Conservation (phyloP, 164 flowering plant genomes). For the Tinospora cordifolia region DNA sequence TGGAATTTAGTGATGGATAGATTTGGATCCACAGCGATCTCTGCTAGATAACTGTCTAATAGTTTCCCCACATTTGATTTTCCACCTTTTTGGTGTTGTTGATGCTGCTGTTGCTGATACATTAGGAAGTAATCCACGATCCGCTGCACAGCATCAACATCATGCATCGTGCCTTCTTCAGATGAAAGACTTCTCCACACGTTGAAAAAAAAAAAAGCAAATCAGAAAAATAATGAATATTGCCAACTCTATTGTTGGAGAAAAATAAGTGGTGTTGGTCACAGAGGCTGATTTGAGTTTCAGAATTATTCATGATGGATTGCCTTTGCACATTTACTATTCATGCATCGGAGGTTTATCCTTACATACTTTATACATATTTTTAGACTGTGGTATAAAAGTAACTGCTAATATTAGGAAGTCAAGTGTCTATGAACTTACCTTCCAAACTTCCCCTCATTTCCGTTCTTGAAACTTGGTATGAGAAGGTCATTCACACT, state of each 20-base stretch:
- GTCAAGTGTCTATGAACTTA: not conserved
- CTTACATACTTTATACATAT: too few relatives aligned
- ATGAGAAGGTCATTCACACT: conserved; percentile 58
- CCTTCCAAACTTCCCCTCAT: conserved; percentile 23
- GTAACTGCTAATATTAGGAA: too few relatives aligned
- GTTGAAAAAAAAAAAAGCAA: not conserved
- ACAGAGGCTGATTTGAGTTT: too few relatives aligned
- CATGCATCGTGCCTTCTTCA: conserved; percentile 45
- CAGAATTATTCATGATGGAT: too few relatives aligned
- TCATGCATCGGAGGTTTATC: too few relatives aligned
- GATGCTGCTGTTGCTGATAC: conserved; percentile 46
- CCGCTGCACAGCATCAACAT: conserved; percentile 57
- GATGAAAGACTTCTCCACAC: conserved; percentile 24
- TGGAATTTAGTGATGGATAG: conserved; percentile 62
- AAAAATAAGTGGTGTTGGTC: not conserved
- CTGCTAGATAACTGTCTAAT: conserved; percentile 68
- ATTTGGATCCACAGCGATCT: conserved; percentile 63
- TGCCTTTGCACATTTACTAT: too few relatives aligned
- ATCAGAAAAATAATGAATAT: not conserved
- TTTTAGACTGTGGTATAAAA: too few relatives aligned
- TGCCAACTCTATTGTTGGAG: not conserved
- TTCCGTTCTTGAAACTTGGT: conserved; percentile 39
- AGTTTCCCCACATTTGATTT: conserved; percentile 47
- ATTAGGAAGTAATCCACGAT: conserved; percentile 64
- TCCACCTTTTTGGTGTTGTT: conserved; percentile 27